phyloP scores from a whole-genome alignment of 441 rosid genomes.

The Mallotus repandus region DNA sequence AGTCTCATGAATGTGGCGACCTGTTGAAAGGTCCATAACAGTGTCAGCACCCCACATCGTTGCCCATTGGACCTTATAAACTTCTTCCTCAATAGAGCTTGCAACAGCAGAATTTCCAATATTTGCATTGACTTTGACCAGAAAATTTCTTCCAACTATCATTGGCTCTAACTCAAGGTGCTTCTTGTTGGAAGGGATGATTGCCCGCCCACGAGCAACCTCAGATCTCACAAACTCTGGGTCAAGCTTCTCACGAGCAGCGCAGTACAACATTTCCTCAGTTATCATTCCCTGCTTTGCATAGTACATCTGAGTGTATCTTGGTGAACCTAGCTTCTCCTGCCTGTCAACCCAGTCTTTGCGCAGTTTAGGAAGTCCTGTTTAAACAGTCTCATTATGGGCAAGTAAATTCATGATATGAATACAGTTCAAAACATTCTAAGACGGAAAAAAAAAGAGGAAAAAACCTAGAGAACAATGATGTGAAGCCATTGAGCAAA shows the following conservation, averaged over 20 bases:
- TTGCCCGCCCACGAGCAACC: slow-evolving; percentile 97
- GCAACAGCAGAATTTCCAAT: slow-evolving; percentile 96
- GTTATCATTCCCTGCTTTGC: slow-evolving; percentile 94
- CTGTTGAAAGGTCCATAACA: slow-evolving; percentile 97
- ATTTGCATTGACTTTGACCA: slow-evolving; percentile 96
- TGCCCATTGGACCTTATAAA: slow-evolving; percentile 97
- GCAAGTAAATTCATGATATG: not conserved
- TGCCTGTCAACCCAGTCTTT: slow-evolving; percentile 83
- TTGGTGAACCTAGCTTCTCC: slow-evolving; percentile 71
- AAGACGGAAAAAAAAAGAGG: not conserved
- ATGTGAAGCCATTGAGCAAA: not conserved
- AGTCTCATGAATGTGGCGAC: slow-evolving; percentile 98
- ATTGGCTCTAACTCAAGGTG: slow-evolving; percentile 93
- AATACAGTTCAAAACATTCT: not conserved
- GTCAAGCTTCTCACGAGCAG: slow-evolving; percentile 90
- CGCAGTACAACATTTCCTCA: slow-evolving; percentile 91
- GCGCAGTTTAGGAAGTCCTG: slow-evolving; percentile 89
- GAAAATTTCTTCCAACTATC: slow-evolving; percentile 88
- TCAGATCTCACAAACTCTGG: slow-evolving; percentile 95
- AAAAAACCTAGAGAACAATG: not conserved
- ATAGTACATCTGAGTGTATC: slow-evolving; percentile 97
- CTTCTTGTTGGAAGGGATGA: slow-evolving; percentile 95
- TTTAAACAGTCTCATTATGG: slow-evolving; percentile 15
- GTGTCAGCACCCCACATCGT: slow-evolving; percentile 99
- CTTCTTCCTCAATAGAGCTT: slow-evolving; percentile 97